A percentile compares a stretch with the other conserved stretches of the same genome.
Evolutionary conservation across 1,284 basidiomycete species (phyloP).

Genomic region (Tilletia walkeri): DNA sequence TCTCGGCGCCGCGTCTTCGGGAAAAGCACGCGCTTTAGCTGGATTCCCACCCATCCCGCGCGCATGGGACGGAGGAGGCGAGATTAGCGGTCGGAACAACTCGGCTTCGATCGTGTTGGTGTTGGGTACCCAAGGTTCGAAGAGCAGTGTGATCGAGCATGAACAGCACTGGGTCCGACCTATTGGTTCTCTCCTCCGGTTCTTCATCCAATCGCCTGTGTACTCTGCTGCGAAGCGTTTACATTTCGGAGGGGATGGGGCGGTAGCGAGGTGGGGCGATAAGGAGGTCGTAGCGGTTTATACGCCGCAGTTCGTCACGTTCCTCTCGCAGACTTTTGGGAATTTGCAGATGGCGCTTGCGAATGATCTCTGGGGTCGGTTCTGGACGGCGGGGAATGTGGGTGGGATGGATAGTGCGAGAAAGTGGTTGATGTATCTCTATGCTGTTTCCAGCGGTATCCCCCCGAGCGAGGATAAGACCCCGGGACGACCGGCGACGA

Average conservation of each 20-base stretch:
- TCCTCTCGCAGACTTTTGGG: constrained; percentile 25
- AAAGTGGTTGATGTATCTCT: constrained; percentile 12
- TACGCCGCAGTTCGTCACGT: constrained; percentile 38
- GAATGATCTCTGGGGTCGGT: constrained; percentile 31
- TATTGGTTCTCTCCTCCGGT: constrained; percentile 26
- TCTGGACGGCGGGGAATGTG: constrained; percentile 31
- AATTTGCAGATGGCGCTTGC: constrained; percentile 29
- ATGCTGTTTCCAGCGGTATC: neutral
- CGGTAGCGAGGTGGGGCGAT: constrained; percentile 18
- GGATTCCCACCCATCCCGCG: constrained; percentile 35
- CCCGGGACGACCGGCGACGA: constrained; percentile 11
- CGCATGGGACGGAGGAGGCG: constrained; percentile 34
- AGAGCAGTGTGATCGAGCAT: constrained; percentile 32
- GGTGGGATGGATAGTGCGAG: neutral
- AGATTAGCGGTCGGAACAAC: constrained; percentile 31
- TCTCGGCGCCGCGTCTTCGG: neutral
- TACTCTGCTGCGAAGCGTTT: neutral
- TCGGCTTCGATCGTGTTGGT: constrained; percentile 28
- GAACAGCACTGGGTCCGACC: constrained; percentile 44
- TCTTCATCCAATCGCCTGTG: constrained; percentile 19
- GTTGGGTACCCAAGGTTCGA: constrained; percentile 19
- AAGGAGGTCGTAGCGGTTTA: constrained; percentile 23
- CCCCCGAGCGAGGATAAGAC: neutral
- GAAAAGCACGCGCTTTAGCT: constrained; percentile 15
- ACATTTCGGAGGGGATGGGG: constrained; percentile 17